A percentile compares a stretch with the other conserved stretches of the same genome.
phyloP scores from a whole-genome alignment of 2,329 filamentous ascomycete species.

The Hypoxylon sp. region DNA sequence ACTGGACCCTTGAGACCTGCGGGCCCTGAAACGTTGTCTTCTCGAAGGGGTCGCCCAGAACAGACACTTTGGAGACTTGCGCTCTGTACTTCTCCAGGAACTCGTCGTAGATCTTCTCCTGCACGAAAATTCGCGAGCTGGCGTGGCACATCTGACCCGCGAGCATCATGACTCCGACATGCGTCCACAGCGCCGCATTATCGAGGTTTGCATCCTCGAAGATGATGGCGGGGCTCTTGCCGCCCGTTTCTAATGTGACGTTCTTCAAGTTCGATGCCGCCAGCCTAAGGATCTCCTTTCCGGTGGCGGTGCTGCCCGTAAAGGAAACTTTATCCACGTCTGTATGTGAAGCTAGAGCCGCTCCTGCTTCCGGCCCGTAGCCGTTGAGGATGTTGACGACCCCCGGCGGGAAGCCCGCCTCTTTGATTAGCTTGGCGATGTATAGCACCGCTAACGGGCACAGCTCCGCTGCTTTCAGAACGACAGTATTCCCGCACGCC shows the following conservation, averaged over 20 bases:
- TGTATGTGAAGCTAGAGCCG: neutral
- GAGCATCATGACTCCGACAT: neutral
- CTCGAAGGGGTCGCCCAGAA: conserved; percentile 6
- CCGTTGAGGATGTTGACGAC: conserved; percentile 14
- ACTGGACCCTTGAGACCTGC: conserved; percentile 11
- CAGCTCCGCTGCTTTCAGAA: neutral
- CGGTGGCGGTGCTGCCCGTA: conserved; percentile 11
- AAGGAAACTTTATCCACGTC: conserved; percentile 6
- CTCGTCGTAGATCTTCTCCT: conserved; percentile 1
- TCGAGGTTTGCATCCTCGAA: conserved; percentile 9
- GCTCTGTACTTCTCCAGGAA: conserved; percentile 2
- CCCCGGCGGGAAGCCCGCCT: conserved; percentile 6
- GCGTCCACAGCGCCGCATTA: neutral
- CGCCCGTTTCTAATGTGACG: conserved; percentile 7
- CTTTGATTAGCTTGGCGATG: neutral
- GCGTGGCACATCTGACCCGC: conserved; percentile 7
- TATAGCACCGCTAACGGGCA: conserved; percentile 7
- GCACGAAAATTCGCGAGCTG: conserved; percentile 9
- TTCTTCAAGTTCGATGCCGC: conserved; percentile 3
- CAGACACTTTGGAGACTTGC: conserved; percentile 1
- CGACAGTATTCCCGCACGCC: conserved; percentile 8
- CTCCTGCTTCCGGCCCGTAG: neutral
- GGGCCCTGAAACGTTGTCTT: conserved; percentile 7
- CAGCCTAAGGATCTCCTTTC: conserved; percentile 1
- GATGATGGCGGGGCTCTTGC: neutral